Evolutionary conservation across 306 rosid genomes (phyloP).

Genomic region (Nissolia schottii): DNA sequence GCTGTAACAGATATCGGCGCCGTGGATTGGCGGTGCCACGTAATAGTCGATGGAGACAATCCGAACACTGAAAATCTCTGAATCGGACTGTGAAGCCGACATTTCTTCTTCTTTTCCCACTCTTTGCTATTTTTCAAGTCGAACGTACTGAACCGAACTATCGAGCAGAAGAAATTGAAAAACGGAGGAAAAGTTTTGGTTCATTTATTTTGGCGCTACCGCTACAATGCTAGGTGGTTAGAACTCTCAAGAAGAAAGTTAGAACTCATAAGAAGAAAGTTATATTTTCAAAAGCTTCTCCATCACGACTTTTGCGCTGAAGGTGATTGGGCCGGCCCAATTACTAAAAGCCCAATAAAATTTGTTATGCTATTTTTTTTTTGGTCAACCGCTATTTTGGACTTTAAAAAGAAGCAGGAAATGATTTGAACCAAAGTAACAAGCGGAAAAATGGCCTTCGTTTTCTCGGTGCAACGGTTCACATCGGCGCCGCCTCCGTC

Average conservation of each 20-base stretch:
- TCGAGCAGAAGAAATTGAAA: neutral
- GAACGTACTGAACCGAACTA: neutral
- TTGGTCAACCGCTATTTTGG: too few relatives aligned
- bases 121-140: neutral
- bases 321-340: neutral
- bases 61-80: conserved; percentile 62
- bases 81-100: conserved; percentile 35
- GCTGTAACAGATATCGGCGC: conserved; percentile 64
- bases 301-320: neutral
- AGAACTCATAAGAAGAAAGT: neutral
- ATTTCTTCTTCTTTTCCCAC: neutral
- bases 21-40: conserved; percentile 72
- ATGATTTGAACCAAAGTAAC: too few relatives aligned
- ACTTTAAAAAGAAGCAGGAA: too few relatives aligned
- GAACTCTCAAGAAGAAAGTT: neutral
- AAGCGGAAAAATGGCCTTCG: too few relatives aligned
- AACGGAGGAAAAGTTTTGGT: neutral
- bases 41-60: conserved; percentile 76
- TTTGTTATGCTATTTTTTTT: too few relatives aligned
- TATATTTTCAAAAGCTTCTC: neutral
- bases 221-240: neutral
- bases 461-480: too few relatives aligned
- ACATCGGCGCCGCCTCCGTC: too few relatives aligned
- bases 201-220: conserved; percentile 19
- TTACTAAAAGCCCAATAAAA: neutral